These are phyloP conservation scores for Litchi chinensis DNA, from an alignment of 345 rosid species.

Conservation along the genomic window DNA sequence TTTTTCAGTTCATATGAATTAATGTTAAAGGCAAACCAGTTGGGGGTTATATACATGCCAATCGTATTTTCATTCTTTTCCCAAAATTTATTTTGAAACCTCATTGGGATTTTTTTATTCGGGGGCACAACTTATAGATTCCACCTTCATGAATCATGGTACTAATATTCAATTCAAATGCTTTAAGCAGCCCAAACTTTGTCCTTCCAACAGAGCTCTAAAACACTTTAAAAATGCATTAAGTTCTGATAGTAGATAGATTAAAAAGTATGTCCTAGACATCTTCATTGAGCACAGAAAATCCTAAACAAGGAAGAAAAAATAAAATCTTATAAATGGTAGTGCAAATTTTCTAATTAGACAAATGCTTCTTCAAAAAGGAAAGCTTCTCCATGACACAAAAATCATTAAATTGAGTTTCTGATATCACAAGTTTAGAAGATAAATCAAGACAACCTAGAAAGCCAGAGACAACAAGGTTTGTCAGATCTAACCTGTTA, in stretches of 20 bases:
- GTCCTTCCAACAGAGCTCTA: neutral
- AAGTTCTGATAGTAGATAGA: too few species aligned
- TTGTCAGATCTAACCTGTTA: slow-evolving; percentile 62
- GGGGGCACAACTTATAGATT: too few species aligned
- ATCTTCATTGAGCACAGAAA: neutral
- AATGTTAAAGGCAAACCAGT: neutral
- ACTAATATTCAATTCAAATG: too few species aligned
- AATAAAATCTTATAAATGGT: neutral
- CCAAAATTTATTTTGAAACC: too few species aligned
- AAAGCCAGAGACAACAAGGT: slow-evolving; percentile 1
- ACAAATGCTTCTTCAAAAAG: neutral
- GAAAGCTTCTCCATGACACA: neutral
- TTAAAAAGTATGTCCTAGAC: neutral
- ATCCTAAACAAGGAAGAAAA: neutral
- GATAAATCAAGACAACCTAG: neutral
- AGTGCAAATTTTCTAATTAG: neutral
- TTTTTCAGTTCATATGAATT: neutral
- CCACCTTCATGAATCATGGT: too few species aligned
- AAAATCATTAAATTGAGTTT: neutral
- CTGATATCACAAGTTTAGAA: neutral
- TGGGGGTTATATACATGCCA: neutral
- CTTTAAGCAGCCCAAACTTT: too few species aligned
- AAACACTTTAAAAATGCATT: neutral
- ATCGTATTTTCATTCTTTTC: neutral
- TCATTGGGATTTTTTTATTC: too few species aligned